Evolutionary conservation across 495 filamentous ascomycete species (phyloP), one percentile per base, ranked within the genome.

Genomic region (Choiromyces venosus): DNA sequence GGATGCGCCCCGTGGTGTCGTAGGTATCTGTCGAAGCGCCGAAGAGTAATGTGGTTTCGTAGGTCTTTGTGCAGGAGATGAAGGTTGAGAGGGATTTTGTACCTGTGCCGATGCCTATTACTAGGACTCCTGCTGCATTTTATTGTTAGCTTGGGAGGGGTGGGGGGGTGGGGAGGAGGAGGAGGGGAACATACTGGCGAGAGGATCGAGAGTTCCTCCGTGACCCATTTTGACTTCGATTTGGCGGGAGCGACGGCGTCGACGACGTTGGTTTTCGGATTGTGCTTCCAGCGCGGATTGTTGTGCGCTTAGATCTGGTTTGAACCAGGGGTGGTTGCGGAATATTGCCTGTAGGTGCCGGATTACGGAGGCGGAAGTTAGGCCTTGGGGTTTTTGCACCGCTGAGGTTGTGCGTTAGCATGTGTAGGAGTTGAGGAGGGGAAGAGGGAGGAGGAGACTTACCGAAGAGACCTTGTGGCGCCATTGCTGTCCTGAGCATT

Each of bases 1-100:
- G 87, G 46, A 97, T 85, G 80, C 93, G 96, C 10, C 96, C 96
- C 16, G 90, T 83, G 10, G 87, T 83, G 82, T 99, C 96, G 82
- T 97, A 98, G 10, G 90, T 92, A 83, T 98, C 96, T 19, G 94
- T 97, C 80, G 91, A 92, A 2, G 91, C 92, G 40, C 96, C 96
- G 79, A 99, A 97, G 14, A 97, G 83, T 0, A 97, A 88, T 16
- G 94, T 87, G 7, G 92, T 87, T 81, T 97, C 93, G 82, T 99
- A 99, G 2, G 87, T 89, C 84, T 99, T 99, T 36, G 91, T 96
- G 83, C 95, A 97, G 36, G 84, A 85, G 39, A 99, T 83, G 78
- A 97, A 97, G 19, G 87, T 80, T 68, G 87, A 84, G 4, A 99
- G 86, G 7, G 84, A 82, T 82, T 97, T 98, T 18, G 96, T 99